Conservation (phyloP, 352 stramenopile genomes). For the Globisporangium camurandrum region DNA sequence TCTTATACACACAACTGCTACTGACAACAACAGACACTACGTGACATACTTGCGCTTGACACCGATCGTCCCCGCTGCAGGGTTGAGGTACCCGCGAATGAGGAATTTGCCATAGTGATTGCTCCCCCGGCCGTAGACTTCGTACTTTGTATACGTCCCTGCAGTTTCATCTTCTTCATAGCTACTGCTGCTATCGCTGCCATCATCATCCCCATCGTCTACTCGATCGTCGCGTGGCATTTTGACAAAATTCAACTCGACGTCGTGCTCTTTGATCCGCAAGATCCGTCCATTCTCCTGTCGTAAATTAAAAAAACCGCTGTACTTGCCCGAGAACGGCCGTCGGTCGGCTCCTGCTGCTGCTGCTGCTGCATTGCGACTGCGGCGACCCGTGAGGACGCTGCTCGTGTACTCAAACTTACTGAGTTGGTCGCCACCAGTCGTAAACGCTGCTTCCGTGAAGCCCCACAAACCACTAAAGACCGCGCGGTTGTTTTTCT, state of each 20-base stretch:
- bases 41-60: conserved; percentile 61
- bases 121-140: conserved; percentile 56
- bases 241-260: conserved; percentile 61
- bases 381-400: background rate
- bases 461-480: conserved; percentile 63
- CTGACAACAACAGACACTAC: too few species aligned
- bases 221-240: conserved; percentile 21
- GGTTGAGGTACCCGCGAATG: conserved; percentile 54
- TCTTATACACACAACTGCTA: too few species aligned
- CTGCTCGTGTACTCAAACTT: conserved; percentile 55
- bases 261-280: conserved; percentile 48
- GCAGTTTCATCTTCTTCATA: conserved; percentile 18
- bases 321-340: conserved; percentile 61
- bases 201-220: conserved; percentile 8
- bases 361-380: too few species aligned
- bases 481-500: conserved; percentile 28
- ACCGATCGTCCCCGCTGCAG: conserved; percentile 27
- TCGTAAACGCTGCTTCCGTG: conserved; percentile 40
- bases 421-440: conserved; percentile 23
- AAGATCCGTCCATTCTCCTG: conserved; percentile 57
- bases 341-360: conserved; percentile 23
- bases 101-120: conserved; percentile 66
- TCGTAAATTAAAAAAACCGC: conserved; percentile 61
- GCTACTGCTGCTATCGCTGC: conserved; percentile 19
- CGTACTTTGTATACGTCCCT: conserved; percentile 24